Evolutionary conservation across 2,329 filamentous ascomycete species (phyloP).

Genomic region (Torrubiella hemipterigena): DNA sequence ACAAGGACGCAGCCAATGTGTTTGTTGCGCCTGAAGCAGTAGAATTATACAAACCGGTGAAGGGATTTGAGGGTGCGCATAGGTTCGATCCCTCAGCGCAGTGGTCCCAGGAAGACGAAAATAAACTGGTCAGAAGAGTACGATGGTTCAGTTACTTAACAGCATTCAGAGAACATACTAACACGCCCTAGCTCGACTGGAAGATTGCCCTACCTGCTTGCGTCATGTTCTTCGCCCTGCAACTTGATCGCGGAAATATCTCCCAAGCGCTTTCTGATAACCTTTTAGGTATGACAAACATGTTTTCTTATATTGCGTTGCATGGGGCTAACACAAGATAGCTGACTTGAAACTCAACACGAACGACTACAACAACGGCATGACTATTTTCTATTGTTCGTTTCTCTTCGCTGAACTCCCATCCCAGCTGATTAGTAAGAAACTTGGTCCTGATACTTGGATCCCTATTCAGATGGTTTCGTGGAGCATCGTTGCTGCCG

Average conservation of each 20-base stretch:
- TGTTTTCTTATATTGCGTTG: conserved; percentile 9
- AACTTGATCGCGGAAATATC: conserved; percentile 26
- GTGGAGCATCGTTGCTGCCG: conserved; percentile 21
- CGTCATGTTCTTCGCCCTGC: conserved; percentile 40
- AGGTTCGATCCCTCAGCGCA: neutral
- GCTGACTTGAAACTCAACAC: conserved; percentile 18
- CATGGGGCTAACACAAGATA: neutral
- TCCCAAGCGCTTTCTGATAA: conserved; percentile 21
- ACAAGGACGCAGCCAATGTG: neutral
- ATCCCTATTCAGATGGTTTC: conserved; percentile 31
- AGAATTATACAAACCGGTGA: conserved; percentile 1
- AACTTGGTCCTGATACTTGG: conserved; percentile 35
- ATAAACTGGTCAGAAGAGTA: conserved; percentile 39
- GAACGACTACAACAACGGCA: conserved; percentile 33
- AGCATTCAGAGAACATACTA: neutral
- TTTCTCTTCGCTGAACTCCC: conserved; percentile 42
- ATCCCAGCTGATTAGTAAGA: conserved; percentile 39
- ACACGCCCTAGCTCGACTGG: conserved; percentile 14
- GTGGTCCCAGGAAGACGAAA: neutral
- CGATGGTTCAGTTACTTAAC: conserved; percentile 10
- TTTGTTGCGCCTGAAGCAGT: neutral
- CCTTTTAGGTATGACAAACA: conserved; percentile 17
- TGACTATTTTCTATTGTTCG: conserved; percentile 34
- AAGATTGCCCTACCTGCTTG: conserved; percentile 25
- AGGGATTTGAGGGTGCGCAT: conserved; percentile 1